These are phyloP conservation scores for Monosporascus sp. DNA, from an alignment of 2,329 filamentous ascomycete species.

Conservation along the genomic window DNA sequence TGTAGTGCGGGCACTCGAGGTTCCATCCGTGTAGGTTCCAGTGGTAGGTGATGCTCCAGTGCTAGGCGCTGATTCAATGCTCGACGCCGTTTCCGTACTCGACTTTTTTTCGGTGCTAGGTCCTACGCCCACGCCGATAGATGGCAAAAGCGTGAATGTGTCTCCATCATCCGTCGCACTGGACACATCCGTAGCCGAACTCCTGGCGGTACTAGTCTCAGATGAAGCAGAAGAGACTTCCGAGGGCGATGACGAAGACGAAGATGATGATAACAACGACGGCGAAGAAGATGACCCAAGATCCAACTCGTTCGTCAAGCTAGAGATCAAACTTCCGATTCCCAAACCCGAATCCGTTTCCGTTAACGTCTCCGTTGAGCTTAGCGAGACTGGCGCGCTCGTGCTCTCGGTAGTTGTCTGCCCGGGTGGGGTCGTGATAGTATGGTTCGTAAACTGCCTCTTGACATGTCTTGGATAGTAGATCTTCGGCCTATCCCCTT, in stretches of 20 bases:
- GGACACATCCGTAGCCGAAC: not conserved
- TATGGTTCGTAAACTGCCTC: slow-evolving; percentile 31
- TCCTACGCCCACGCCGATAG: not conserved
- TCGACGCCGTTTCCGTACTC: not conserved
- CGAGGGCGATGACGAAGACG: not conserved
- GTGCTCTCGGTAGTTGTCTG: slow-evolving; percentile 12
- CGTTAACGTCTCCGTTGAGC: slow-evolving; percentile 1
- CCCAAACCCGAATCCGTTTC: slow-evolving; percentile 17
- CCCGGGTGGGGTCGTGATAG: slow-evolving; percentile 23
- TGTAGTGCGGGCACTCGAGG: slow-evolving; percentile 6
- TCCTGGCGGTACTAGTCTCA: not conserved
- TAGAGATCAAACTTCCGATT: slow-evolving; percentile 21
- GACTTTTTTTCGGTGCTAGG: not conserved
- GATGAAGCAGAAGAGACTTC: not conserved
- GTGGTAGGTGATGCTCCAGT: slow-evolving; percentile 3
- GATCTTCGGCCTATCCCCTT: slow-evolving; percentile 33
- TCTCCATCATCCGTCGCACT: not conserved
- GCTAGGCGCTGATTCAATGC: not conserved
- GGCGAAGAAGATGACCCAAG: not conserved
- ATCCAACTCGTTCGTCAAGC: slow-evolving; percentile 8
- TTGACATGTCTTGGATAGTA: slow-evolving; percentile 40
- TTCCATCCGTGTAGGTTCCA: not conserved
- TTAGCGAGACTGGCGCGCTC: no score
- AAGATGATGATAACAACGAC: not conserved
- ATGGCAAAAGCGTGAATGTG: not conserved